These are phyloP conservation scores for Herpetospermum pedunculosum DNA, from an alignment of 306 rosid species.

Conservation along the genomic window DNA sequence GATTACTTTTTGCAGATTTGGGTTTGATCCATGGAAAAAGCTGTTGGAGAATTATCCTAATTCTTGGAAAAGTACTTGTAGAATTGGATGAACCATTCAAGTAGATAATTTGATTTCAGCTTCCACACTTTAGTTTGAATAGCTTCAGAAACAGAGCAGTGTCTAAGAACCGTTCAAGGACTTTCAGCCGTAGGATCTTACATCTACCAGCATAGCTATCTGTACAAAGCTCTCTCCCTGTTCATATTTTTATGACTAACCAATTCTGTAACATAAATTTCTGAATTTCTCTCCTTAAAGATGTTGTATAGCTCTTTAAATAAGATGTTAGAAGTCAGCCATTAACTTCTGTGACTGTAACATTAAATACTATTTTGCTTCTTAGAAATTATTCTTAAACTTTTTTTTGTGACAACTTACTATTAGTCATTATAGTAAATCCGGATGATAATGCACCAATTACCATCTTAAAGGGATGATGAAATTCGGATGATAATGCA, in stretches of 20 bases:
- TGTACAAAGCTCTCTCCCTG: conserved; percentile 8
- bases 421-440: too few species aligned
- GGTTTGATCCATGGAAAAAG: neutral
- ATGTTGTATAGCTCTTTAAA: neutral
- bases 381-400: neutral
- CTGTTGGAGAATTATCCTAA: neutral
- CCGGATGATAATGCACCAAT: too few species aligned
- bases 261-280: neutral
- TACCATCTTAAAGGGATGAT: too few species aligned
- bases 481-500: too few species aligned
- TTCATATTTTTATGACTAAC: neutral
- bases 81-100: neutral
- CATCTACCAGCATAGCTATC: neutral
- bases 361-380: neutral
- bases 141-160: neutral
- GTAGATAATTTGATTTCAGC: neutral
- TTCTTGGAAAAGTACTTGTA: neutral
- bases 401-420: too few species aligned
- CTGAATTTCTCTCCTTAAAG: neutral
- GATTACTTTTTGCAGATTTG: neutral
- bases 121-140: neutral
- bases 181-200: neutral
- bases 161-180: neutral
- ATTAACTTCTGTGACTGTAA: neutral
- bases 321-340: neutral